phyloP scores from a whole-genome alignment of 2,329 filamentous ascomycete species.

The Coccinonectria pachysandricola region DNA sequence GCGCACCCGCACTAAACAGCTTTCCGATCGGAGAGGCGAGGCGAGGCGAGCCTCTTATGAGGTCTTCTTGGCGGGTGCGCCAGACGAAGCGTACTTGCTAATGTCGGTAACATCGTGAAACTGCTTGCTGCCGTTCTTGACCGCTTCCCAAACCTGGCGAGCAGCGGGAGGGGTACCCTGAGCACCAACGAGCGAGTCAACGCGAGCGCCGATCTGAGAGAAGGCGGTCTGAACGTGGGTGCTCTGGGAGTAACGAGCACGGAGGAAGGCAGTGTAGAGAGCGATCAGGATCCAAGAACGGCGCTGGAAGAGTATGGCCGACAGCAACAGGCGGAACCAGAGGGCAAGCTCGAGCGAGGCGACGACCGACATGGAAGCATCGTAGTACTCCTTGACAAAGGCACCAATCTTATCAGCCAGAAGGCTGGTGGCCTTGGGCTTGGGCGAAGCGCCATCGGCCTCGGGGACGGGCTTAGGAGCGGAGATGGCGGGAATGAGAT shows the following conservation, averaged over 20 bases:
- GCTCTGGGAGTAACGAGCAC: constrained; percentile 83
- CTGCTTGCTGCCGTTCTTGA: constrained; percentile 65
- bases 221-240: constrained; percentile 83
- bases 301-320: constrained; percentile 78
- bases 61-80: constrained; percentile 39
- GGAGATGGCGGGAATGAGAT: constrained; percentile 78
- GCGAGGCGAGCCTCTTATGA: constrained; percentile 29
- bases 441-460: constrained; percentile 47
- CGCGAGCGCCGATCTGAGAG: constrained; percentile 57
- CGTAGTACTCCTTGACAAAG: constrained; percentile 98
- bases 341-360: constrained; percentile 78
- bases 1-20: too few species aligned
- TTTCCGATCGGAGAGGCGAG: too few species aligned
- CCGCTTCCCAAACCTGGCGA: constrained; percentile 66
- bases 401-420: constrained; percentile 74
- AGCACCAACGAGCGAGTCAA: constrained; percentile 74
- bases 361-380: constrained; percentile 88
- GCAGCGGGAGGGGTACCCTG: constrained; percentile 77
- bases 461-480: constrained; percentile 48
- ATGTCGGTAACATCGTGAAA: constrained; percentile 73
- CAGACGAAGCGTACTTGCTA: constrained; percentile 56
- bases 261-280: constrained; percentile 86
- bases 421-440: constrained; percentile 39
- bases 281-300: constrained; percentile 81
- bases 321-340: constrained; percentile 72